Evolutionary conservation across 2,329 filamentous ascomycete genomes (phyloP), one percentile per base, ranked within the genome.

Genomic region (Calonectria crousiana): DNA sequence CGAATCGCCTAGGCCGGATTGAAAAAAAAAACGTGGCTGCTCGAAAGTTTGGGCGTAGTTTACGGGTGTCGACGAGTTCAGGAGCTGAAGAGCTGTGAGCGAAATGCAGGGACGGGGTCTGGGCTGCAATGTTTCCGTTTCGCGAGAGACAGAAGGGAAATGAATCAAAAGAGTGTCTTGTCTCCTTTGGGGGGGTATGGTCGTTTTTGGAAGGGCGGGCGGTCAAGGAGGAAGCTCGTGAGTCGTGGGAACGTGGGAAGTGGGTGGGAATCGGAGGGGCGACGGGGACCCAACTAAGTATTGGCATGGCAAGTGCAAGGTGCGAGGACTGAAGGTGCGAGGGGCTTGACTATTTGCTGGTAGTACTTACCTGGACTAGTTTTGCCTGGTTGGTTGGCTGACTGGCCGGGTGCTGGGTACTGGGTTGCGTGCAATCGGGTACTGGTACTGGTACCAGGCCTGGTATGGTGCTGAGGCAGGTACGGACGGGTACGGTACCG

Each of bases 151-250:
- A 69, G 66, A 34, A 62, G 47, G 47, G 66, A 73, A 73, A 73
- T 69, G 66, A 73, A 69, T 66, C 47, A 70, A 69, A 62, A 62
- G 56, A 64, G 58, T 66, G 71, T 66, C 66, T 68, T 69, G 58
- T 51, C 38, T 58, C 32, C 51, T 52, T 52, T 52, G 47, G 58
- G 71, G 66, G 66, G 66, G 44, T 69, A 23, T 64, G 66, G 71
- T 66, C 51, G 71, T 52, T 69, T 73, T 73, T 60, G 71, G 71
- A 36, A 69, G 58, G 51, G 58, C 30, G 66, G 71, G 71, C 71
- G 71, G 70, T 68, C 71, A 73, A 65, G 71, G 69, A 72, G 69
- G 68, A 69, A 73, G 71, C 66, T 73, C 67, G 71, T 73, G 71
- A 73, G 71, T 69, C 66, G 71, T 53, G 71, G 68, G 60, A 30